Evolutionary conservation across 352 stramenopile species (phyloP), one percentile per base, ranked within the genome.

Genomic region (Phytophthora agathidicida): DNA sequence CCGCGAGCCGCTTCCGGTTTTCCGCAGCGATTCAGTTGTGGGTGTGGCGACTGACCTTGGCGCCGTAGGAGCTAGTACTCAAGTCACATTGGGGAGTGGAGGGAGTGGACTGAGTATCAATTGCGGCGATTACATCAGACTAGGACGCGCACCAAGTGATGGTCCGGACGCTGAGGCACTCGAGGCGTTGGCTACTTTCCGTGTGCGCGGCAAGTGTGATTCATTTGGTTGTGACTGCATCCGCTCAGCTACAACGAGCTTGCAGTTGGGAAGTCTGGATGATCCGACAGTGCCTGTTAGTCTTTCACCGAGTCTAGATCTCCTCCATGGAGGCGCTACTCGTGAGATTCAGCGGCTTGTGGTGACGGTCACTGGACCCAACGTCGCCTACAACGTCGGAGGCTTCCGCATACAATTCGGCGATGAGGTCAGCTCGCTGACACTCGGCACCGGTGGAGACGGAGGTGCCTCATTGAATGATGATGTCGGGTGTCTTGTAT

Each of bases 351-450:
- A 93, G 45, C 82, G 72, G n/a, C 75, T 95, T 16, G 58, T 56
- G 7, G 73, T 94, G 22, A 66, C 46, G 0, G 69, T 74, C 7
- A 58, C 66, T 0, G 60, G 65, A 2, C 47, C 61, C 10, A 47
- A 66, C 35, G 57, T 95, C 3, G 49, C 32, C 0, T 76, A 81
- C 22, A 85, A 89, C 6, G 27, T 52, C 0, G 77, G 88, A n/a
- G 94, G 94, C 3, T 99, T 94, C 63, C 87, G 96, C 0, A 68
- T 99, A 19, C 65, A 80, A 20, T 98, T 98, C 41, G 92, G 90
- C 6, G 77, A 88, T 16, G 91, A 98, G 65, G 94, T 81, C 8
- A 98, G 86, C 10, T 79, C 89, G 2, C 80, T 75, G 7, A 96
- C 93, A 7, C 72, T 91, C 4, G 77, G 87, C 5, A 35, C 50